Evolutionary conservation across 108 stramenopile species (phyloP), one percentile per base, ranked within the genome.

Genomic region (Licmophora abbreviata): DNA sequence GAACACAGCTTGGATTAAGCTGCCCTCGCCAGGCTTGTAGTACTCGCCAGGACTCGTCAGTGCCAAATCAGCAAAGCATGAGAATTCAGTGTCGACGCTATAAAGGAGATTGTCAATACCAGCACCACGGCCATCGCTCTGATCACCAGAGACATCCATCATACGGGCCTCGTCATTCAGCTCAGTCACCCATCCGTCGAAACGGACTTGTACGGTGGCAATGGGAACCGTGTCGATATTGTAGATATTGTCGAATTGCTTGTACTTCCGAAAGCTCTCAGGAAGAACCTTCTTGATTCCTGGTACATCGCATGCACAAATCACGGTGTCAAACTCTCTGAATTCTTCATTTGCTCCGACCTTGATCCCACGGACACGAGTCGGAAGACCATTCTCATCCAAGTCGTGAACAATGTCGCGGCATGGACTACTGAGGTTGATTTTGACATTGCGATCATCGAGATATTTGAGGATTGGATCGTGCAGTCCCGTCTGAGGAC

Each of bases 171-270:
- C 77, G 58, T 95, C 94, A 35, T 91, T 67, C 53, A 97, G 64
- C 61, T 97, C 95, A 9, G 95, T 97, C 0, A 97, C 94, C 95
- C 95, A 97, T 20, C 95, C 95, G 63, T 97, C 84, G 58, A 95
- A 97, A 34, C 95, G 77, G 4, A 95, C 84, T 67, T 96, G 95
- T 18, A 97, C 94, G n/a, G 95, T 97, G 0, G 92, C 92, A 49
- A 97, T 92, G 0, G 95, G 95, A 25, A 97, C 95, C 30, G 88
- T 87, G 25, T 95, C 94, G 26, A 97, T 71, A 45, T 93, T 91
- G 88, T 97, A 97, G 38, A 97, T 93, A 44, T 88, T 90, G 63
- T 97, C 95, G 68, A 97, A 97, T 71, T 77, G 61, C n/a, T 72
- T 69, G 54, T 69, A 83, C 66, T 94, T 78, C 17, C 95, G 83